Percentiles rank a stretch among this genome's conserved stretches.
These are phyloP conservation scores for Penstemon newberryi DNA, from an alignment of 257 asterid genomes.

Conservation along the genomic window DNA sequence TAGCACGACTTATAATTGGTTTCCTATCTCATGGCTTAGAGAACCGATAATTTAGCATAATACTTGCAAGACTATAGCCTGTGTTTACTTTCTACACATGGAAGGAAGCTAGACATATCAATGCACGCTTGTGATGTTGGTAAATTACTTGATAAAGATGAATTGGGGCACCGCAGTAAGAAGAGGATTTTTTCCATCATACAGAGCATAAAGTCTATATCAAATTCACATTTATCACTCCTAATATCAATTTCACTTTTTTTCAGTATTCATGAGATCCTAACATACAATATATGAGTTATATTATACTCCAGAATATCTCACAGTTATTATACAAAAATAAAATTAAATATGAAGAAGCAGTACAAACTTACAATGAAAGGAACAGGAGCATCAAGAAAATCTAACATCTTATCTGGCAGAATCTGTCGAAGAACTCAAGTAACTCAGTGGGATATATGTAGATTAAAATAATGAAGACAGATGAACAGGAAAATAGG, in stretches of 20 bases:
- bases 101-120: no score
- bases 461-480: constrained; percentile 20
- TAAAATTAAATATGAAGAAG: neutral
- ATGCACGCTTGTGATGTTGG: no score
- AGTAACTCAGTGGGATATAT: constrained; percentile 11
- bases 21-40: neutral
- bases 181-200: neutral
- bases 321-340: neutral
- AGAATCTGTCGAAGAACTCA: constrained; percentile 59
- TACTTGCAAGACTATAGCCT: no score
- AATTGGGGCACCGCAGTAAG: neutral
- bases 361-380: constrained; percentile 65
- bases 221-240: neutral
- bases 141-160: no score
- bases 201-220: neutral
- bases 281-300: neutral
- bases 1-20: neutral
- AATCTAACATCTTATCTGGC: constrained; percentile 90
- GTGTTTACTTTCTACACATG: no score
- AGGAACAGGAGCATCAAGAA: constrained; percentile 98
- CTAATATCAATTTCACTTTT: neutral
- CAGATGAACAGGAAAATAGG: constrained; percentile 12
- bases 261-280: neutral
- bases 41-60: no score
- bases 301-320: neutral